Evolutionary conservation across 768 basidiomycete species (phyloP).

Genomic region (Mrakia blollopis): DNA sequence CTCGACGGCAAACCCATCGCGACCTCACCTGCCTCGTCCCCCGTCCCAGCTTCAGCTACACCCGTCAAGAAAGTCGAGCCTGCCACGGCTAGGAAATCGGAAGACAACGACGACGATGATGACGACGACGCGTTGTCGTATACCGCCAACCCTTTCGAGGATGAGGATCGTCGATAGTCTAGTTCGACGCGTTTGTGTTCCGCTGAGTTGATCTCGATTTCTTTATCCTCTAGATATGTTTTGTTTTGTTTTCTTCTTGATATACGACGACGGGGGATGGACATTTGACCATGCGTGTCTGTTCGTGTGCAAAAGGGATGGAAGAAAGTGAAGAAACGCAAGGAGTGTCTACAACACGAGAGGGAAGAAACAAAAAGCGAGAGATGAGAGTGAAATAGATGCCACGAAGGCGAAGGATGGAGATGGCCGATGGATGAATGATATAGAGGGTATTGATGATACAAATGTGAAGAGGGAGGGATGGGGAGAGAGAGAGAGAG

Average conservation of each 20-base stretch:
- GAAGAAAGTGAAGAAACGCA: neutral
- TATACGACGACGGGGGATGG: no score
- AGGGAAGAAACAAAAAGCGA: neutral
- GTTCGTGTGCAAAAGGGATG: neutral
- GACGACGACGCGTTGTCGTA: constrained; percentile 30
- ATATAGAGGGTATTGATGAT: no score
- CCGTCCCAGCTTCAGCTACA: neutral
- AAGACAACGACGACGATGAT: constrained; percentile 13
- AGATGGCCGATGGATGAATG: neutral
- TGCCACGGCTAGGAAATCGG: constrained; percentile 7
- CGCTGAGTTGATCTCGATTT: no score
- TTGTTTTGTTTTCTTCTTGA: no score
- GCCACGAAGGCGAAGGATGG: neutral
- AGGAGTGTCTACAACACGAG: neutral
- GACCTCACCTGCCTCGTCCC: constrained; percentile 2
- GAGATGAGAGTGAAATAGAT: neutral
- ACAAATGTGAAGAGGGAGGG: neutral
- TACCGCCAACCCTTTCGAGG: constrained; percentile 28
- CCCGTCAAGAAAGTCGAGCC: neutral
- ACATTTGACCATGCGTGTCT: no score
- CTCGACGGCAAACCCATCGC: constrained; percentile 26
- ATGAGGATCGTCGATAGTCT: neutral
- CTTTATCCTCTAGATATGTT: no score
- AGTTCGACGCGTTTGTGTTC: no score
- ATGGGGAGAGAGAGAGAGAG: neutral